Evolutionary conservation across 2,329 filamentous ascomycete genomes (phyloP), one percentile per base, ranked within the genome.

Genomic region (Blastomyces emzantsi): DNA sequence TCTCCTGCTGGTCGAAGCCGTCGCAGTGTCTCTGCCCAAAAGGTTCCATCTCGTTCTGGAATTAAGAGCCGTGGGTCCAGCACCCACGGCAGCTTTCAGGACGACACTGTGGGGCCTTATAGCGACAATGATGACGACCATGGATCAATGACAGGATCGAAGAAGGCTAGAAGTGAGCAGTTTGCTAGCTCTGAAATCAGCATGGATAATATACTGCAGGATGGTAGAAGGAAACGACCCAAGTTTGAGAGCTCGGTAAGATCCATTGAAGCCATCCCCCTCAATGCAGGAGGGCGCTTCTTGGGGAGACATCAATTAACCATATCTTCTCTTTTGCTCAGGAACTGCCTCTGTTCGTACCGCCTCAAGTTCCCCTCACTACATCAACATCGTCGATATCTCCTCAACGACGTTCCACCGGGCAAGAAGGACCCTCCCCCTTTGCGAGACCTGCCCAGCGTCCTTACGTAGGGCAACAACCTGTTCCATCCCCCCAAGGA

Each of bases 381-480:
- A 89, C 90, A n/a, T 97, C 93, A n/a, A 92, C 93, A 71, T 93
- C 92, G n/a, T 97, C 93, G 25, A 89, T 96, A 61, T 97, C 93
- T 36, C 93, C 93, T 65, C 90, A 92, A 73, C 88, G 93, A 72
- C 90, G 91, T 81, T 89, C 77, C 84, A 90, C 78, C 79, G 90
- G 78, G 76, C 89, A 80, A 81, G 90, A 79, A 79, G 88, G 73
- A 75, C 87, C 74, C 73, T 96, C 80, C 51, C 89, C 91, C 3
- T 95, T 90, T 73, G 84, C 88, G 60, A 86, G 87, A 69, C 85
- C 87, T 36, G 85, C 86, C 60, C 90, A 94, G 70, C 90, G 92
- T 70, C 89, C 89, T 6, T 95, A 94, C 73, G 84, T 84, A 67
- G 90, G 90, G 72, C 84, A 87, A 64, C 87, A 88, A 62, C 85